phyloP scores from a whole-genome alignment of 768 basidiomycete genomes.

The Suillus occidentalis region DNA sequence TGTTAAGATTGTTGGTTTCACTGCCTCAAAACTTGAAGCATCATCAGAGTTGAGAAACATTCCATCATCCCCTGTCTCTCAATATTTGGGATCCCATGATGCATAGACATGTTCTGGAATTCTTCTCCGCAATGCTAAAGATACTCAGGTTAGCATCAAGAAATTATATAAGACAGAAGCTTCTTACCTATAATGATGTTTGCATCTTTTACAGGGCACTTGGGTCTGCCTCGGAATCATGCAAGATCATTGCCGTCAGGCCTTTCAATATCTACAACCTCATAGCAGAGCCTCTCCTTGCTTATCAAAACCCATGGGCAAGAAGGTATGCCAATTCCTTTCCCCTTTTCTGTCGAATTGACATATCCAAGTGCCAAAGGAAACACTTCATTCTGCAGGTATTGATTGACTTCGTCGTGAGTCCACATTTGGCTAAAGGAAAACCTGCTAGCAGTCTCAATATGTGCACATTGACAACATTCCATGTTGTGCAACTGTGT shows the following conservation, averaged over 20 bases:
- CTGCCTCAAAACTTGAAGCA: background rate
- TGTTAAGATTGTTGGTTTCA: background rate
- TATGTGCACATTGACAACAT: background rate
- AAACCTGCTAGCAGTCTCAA: background rate
- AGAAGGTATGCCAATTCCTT: background rate
- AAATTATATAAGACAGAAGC: background rate
- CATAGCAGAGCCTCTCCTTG: slow-evolving; percentile 3
- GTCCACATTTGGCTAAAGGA: background rate
- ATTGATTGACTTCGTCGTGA: background rate
- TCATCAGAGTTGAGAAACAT: background rate
- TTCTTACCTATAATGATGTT: slow-evolving; percentile 7
- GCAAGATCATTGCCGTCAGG: background rate
- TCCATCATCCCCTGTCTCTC: background rate
- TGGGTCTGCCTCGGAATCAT: background rate
- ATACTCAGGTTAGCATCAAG: background rate
- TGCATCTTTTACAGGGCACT: background rate
- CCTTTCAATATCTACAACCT: background rate
- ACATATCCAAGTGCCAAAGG: background rate
- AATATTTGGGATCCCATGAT: slow-evolving; percentile 7
- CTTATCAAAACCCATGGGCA: slow-evolving; percentile 1
- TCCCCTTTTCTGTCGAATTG: background rate
- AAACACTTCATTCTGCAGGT: background rate
- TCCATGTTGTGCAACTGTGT: background rate
- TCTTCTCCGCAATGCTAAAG: background rate
- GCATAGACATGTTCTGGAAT: slow-evolving; percentile 2